phyloP scores from a whole-genome alignment of 164 flowering plant species.

The Amborella trichopoda region DNA sequence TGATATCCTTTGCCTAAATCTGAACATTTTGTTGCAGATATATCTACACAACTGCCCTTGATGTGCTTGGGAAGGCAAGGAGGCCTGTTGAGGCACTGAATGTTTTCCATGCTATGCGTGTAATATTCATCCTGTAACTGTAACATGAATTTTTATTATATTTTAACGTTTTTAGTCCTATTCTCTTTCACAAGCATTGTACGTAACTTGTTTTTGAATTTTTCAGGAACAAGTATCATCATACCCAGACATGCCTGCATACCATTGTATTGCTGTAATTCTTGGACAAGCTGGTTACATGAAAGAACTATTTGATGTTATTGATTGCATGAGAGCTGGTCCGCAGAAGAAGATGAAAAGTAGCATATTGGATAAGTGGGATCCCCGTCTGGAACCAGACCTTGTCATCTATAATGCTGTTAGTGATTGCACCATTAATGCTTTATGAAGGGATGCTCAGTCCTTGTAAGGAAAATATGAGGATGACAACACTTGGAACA shows the following conservation, averaged over 20 bases:
- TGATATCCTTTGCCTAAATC: no score
- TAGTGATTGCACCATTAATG: slow-evolving; percentile 16
- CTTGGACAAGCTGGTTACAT: slow-evolving; percentile 95
- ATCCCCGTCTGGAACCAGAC: slow-evolving; percentile 83
- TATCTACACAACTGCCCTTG: slow-evolving; percentile 74
- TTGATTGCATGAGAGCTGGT: slow-evolving; percentile 73
- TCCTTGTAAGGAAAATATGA: no score
- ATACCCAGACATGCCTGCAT: slow-evolving; percentile 85
- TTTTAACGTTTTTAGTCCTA: not conserved
- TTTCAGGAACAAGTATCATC: slow-evolving; percentile 60
- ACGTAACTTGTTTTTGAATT: not conserved
- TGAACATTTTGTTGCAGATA: slow-evolving; percentile 31
- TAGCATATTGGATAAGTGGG: slow-evolving; percentile 52
- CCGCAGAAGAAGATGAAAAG: slow-evolving; percentile 57
- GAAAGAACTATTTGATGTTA: slow-evolving; percentile 90
- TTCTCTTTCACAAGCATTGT: not conserved
- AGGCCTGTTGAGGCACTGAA: slow-evolving; percentile 89
- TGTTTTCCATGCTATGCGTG: slow-evolving; percentile 71
- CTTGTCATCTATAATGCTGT: slow-evolving; percentile 78
- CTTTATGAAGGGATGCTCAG: no score
- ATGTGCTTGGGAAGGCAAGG: slow-evolving; percentile 78
- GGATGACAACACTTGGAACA: no score
- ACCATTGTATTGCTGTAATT: slow-evolving; percentile 75
- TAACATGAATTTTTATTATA: not conserved
- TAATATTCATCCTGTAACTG: slow-evolving; percentile 13